Evolutionary conservation across 2,329 filamentous ascomycete species (phyloP), one percentile per base, ranked within the genome.

Genomic region (Penicillium sclerotiorum): DNA sequence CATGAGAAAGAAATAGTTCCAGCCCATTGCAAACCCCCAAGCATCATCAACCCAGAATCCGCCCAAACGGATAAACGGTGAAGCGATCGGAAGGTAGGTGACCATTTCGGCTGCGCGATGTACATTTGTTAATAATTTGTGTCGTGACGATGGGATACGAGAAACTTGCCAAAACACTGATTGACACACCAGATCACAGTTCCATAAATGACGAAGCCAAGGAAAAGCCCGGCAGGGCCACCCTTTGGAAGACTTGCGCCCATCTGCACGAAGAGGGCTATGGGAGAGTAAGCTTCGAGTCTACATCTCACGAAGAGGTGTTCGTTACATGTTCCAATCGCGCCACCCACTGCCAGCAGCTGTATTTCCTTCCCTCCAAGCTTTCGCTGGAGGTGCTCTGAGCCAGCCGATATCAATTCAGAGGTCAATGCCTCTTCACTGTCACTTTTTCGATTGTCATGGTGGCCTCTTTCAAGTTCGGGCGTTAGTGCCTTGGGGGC

Each of bases 161-260:
- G n/a, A n/a, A n/a, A n/a, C n/a, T n/a, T n/a, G n/a, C n/a, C n/a
- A 28, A 66, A 65, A 35, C 60, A 65, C 15, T 66, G 53, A 44
- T 66, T 66, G 5, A 72, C 68, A 2, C 61, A 42, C 50, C 69
- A 51, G 53, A 71, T 55, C 28, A 72, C 57, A 8, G 59, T 49
- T 20, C 54, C 50, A 27, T 56, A 58, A 4, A 50, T 47, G 2
- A 61, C 9, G 38, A 62, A 60, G 1, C 67, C 69, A 2, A 72
- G 43, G 35, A 73, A 65, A 8, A 73, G 57, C 1, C 68, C 60
- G 0, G 64, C 70, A 0, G 70, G 69, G 4, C 70, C 70, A 0
- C 62, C 63, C 36, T 71, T 69, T 7, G 66, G 64, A 1, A 71
- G 59, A 0, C 60, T 59, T 8, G 59, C 57, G 12, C 67, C 69